Evolutionary conservation across 768 basidiomycete species (phyloP).

Genomic region (Russula emetica): DNA sequence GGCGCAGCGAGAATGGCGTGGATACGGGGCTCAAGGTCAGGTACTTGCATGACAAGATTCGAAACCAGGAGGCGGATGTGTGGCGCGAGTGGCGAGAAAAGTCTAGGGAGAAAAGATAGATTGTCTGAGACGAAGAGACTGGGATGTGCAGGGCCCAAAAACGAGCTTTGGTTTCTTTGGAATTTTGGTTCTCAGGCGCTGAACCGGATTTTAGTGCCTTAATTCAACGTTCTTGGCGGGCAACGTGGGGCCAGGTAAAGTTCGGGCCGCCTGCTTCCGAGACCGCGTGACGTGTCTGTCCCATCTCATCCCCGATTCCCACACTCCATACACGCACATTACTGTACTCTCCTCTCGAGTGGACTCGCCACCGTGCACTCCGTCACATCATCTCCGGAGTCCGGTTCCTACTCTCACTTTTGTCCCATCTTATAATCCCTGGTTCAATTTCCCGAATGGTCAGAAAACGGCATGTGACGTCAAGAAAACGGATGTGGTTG

Average conservation of each 20-base stretch:
- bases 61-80: not conserved
- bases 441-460: constrained; percentile 10
- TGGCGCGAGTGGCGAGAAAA: not conserved
- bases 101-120: not conserved
- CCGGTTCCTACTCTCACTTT: not conserved
- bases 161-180: constrained; percentile 1
- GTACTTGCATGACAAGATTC: constrained; percentile 32
- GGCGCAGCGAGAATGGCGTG: constrained; percentile 70
- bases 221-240: not conserved
- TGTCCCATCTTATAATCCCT: not conserved
- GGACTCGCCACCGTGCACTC: not conserved
- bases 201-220: constrained; percentile 2
- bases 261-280: constrained; percentile 1
- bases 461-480: constrained; percentile 13
- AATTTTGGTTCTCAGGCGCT: not conserved
- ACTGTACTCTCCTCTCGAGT: not conserved
- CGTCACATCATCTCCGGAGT: not conserved
- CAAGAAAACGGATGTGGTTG: constrained; percentile 33
- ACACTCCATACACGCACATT: not conserved
- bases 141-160: constrained; percentile 2
- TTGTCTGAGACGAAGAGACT: not conserved
- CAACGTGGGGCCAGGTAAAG: constrained; percentile 27
- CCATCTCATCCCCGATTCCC: not conserved
- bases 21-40: constrained; percentile 56
- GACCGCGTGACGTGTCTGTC: constrained; percentile 15